A percentile compares a stretch with the other conserved stretches of the same genome.
phyloP scores from a whole-genome alignment of 768 basidiomycete genomes.

The Boletus vinaceobasis region DNA sequence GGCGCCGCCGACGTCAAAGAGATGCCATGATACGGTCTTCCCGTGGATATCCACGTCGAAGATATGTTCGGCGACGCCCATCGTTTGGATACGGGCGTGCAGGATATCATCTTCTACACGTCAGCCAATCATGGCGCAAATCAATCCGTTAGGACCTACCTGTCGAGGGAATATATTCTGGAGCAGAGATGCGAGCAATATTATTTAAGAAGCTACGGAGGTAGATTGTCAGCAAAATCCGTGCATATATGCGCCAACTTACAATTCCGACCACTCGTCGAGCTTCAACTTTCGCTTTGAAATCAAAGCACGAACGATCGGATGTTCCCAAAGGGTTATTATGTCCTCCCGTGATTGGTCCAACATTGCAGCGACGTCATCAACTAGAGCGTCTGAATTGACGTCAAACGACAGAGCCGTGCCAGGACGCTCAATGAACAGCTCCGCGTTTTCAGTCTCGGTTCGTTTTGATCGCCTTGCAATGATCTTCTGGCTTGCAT shows the following conservation, averaged over 20 bases:
- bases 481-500: constrained; percentile 41
- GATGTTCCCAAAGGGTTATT: constrained; percentile 67
- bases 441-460: constrained; percentile 28
- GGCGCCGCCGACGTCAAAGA: constrained; percentile 71
- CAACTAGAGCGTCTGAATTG: constrained; percentile 52
- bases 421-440: constrained; percentile 23
- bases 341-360: constrained; percentile 61
- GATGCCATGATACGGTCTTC: constrained; percentile 69
- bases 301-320: constrained; percentile 66
- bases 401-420: constrained; percentile 30
- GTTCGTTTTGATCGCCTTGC: constrained; percentile 28
- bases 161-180: constrained; percentile 70
- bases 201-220: constrained; percentile 64
- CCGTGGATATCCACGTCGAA: constrained; percentile 82
- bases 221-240: constrained; percentile 2
- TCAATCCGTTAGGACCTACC: constrained; percentile 42
- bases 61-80: constrained; percentile 82
- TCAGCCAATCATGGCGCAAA: constrained; percentile 27
- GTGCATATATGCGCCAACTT: constrained; percentile 36
- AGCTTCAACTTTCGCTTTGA: constrained; percentile 66
- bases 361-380: constrained; percentile 60
- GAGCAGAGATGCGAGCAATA: constrained; percentile 65
- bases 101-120: constrained; percentile 68
- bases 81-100: constrained; percentile 86
- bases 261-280: constrained; percentile 91